Base-by-base conservation (phyloP, 768 basidiomycete genomes). In the Suillus americanus region DNA sequence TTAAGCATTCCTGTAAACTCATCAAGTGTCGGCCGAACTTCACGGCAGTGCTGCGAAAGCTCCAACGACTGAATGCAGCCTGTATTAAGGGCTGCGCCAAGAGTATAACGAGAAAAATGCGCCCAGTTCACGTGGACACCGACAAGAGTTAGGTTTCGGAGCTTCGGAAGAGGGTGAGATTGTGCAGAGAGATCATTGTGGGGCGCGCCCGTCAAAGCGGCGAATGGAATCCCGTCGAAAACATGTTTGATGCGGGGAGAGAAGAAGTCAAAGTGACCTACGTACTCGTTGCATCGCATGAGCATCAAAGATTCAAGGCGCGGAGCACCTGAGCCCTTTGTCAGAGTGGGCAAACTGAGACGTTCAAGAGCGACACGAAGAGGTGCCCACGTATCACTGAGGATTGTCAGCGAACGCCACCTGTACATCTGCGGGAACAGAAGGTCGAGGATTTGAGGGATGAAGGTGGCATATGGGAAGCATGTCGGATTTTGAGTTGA, bases 91-190 rank as follows among this genome's bases (percentile, higher is more conserved):
- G 25, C 38, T 59, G 40, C 57, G 3, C 57, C 57, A 20, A 59
- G 40, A 41, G 28, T 59, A n/a, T 78, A 70, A 57, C 67, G 59
- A 38, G 79, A 76, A 48, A 85, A 81, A 28, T 79, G 71, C 2
- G 73, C 60, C 87, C 85, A 89, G 48, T 85, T 77, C 38, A 83
- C 78, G 70, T 88, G 87, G 4, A 89, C 85, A 25, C 88, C 87
- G 62, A 79, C 78, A 14, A 89, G 82, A 2, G 75, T 76, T 25
- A 89, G 79, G 45, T 80, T 74, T n/a, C 77, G 78, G 20, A 89
- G 75, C 28, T 73, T 72, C n/a, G 86, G 82, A 12, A 82, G 75
- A 43, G 71, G 64, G 35, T 50, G 60, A 38, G 56, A 43, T 56
- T 63, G 73, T 63, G 66, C n/a, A 46, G 61, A 64, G 41, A 60